Base-by-base conservation (phyloP, 768 basidiomycete species). In the Zangia roseola region DNA sequence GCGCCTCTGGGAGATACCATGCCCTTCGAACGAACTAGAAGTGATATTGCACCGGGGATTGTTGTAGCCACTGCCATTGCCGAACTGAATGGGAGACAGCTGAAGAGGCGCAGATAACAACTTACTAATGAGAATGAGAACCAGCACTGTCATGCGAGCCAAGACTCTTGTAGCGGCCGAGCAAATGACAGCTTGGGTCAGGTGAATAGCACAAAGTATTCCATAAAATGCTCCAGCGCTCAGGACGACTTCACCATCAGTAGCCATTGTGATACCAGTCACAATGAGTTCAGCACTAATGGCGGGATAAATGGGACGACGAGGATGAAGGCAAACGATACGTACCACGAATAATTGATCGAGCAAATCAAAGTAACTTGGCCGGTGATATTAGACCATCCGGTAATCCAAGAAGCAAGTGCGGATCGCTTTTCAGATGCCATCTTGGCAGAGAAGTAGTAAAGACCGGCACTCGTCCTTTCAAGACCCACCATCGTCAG, bases 391-490 rank as follows among this genome's bases (percentile, higher is more conserved):
- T 63, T 63, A n/a, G 60, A 60, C 63, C 63, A 65, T 40, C 62
- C 63, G 6, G 62, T 64, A 37, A 63, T 58, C 61, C 62, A 64
- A 31, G 57, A 62, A 30, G 58, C 58, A 50, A 64, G 63, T 3
- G 63, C 55, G 14, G 61, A 63, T 13, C 38, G 51, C 28, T 60
- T 54, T 48, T 56, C 38, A 9, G 62, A 53, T n/a, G 57, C 59
- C 62, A 62, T 64, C 37, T 62, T 62, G 6, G 63, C 62, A 30
- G 60, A 59, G 19, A 63, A 65, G 42, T 63, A 62, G 20, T 62
- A 65, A 14, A 64, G 44, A n/a, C 61, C 62, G 12, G 61, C 59
- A 26, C 59, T 62, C 35, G 62, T 63, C 35, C 59, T 51, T 36
- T 49, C 42, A 6, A 10, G 31, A 3, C 5, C 14, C 14, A 16